Evolutionary conservation across 2,329 filamentous ascomycete species (phyloP).

Genomic region (Cladosporium austrohemisphaericum): DNA sequence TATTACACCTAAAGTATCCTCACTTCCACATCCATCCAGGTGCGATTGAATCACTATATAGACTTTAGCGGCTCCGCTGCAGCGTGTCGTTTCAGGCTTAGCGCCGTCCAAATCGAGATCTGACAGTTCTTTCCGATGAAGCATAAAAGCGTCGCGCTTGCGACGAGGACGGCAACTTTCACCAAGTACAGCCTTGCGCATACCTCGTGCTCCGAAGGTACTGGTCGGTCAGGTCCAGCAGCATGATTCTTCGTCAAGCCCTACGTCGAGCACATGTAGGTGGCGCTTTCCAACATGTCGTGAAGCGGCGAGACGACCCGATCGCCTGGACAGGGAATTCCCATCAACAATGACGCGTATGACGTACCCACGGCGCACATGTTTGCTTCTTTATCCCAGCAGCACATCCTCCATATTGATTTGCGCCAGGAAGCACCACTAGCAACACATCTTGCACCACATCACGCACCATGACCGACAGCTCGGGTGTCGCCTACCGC

Average conservation of each 20-base stretch:
- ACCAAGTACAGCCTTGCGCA: too few relatives aligned
- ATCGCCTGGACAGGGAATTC: too few relatives aligned
- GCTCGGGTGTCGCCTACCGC: conserved; percentile 15
- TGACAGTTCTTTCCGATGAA: too few relatives aligned
- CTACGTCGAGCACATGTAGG: too few relatives aligned
- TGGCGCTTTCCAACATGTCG: too few relatives aligned
- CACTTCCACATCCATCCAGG: neutral
- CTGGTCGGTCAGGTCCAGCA: too few relatives aligned
- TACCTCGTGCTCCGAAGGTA: neutral
- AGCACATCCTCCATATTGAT: conserved; percentile 13
- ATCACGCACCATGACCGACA: conserved; percentile 14
- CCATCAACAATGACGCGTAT: conserved; percentile 5
- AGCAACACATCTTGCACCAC: neutral
- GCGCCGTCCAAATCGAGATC: neutral
- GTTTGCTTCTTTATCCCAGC: conserved; percentile 9
- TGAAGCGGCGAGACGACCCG: neutral
- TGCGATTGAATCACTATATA: too few relatives aligned
- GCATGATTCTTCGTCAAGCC: too few relatives aligned
- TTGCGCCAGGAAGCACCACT: neutral
- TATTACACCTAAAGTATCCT: too few relatives aligned
- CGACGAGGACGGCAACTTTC: too few relatives aligned
- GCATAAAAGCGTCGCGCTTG: too few relatives aligned
- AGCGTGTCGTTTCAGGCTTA: neutral
- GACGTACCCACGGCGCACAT: neutral
- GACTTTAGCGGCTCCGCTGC: too few relatives aligned